Conservation (phyloP, 2,329 filamentous ascomycete genomes). For the Fusarium temperatum region DNA sequence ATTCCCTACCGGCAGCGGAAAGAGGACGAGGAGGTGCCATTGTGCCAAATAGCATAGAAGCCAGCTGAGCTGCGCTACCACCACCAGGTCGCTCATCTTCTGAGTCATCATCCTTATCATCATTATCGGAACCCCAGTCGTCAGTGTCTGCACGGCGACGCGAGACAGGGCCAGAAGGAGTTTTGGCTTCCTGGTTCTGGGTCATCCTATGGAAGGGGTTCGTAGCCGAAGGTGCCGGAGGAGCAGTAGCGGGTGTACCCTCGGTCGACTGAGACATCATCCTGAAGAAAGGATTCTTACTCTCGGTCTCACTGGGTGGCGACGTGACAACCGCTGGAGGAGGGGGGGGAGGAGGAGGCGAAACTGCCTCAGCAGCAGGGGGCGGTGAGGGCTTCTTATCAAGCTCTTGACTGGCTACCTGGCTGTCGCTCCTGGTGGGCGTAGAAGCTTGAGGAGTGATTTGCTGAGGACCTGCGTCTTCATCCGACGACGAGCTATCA, state of each 20-base stretch:
- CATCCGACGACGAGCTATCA: conserved; percentile 79
- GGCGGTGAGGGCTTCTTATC: conserved; percentile 63
- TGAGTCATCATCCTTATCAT: conserved; percentile 59
- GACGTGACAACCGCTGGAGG: conserved; percentile 63
- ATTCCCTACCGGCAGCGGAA: conserved; percentile 80
- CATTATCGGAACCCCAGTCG: conserved; percentile 81
- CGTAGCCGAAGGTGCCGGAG: conserved; percentile 61
- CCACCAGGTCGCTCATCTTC: conserved; percentile 81
- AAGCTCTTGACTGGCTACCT: conserved; percentile 62
- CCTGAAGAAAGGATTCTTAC: conserved; percentile 94
- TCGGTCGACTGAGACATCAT: conserved; percentile 79
- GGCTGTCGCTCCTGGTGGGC: conserved; percentile 62
- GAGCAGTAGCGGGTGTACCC: conserved; percentile 53
- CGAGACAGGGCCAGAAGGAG: conserved; percentile 57
- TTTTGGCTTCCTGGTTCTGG: conserved; percentile 70
- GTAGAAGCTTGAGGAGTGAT: conserved; percentile 71
- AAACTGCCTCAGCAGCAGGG: conserved; percentile 49
- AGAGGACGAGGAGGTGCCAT: conserved; percentile 94
- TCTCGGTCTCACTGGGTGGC: conserved; percentile 74
- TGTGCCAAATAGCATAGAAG: conserved; percentile 93
- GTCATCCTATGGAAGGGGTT: conserved; percentile 95
- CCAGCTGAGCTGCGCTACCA: conserved; percentile 87
- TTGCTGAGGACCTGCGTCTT: conserved; percentile 81
- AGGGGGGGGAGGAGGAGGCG: conserved; percentile 39
- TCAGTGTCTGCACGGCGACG: conserved; percentile 70